A percentile compares a stretch with the other conserved stretches of the same genome.
phyloP scores from a whole-genome alignment of 2,329 filamentous ascomycete species.

The Phaeosphaeriaceae sp. region DNA sequence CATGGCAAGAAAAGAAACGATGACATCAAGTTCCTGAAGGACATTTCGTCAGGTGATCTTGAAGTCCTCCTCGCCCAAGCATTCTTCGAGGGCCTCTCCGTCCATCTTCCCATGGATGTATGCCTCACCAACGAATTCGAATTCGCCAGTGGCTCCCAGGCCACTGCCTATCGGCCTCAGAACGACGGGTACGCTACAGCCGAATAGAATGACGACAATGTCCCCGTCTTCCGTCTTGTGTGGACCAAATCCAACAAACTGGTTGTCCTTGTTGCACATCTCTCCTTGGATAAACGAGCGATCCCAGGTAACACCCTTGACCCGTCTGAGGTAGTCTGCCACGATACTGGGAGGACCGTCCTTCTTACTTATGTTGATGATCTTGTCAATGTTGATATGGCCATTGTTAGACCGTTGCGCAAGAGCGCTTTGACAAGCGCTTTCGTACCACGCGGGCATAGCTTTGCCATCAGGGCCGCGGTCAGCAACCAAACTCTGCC shows the following conservation, averaged over 20 bases:
- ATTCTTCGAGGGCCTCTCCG: too few relatives aligned
- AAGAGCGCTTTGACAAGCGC: neutral
- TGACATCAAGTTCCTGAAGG: too few relatives aligned
- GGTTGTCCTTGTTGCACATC: neutral
- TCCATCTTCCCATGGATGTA: conserved; percentile 17
- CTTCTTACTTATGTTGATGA: neutral
- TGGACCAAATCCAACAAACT: conserved; percentile 11
- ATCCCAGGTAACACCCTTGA: conserved; percentile 12
- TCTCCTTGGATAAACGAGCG: conserved; percentile 9
- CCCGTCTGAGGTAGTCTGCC: conserved; percentile 9
- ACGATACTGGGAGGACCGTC: neutral
- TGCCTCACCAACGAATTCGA: conserved; percentile 10
- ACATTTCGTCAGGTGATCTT: too few relatives aligned
- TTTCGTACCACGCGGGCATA: conserved; percentile 1
- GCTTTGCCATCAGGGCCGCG: neutral
- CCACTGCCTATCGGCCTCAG: conserved; percentile 2
- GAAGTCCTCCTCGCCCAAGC: too few relatives aligned
- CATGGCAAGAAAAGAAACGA: too few relatives aligned
- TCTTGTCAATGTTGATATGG: conserved; percentile 4
- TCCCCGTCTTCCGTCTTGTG: conserved; percentile 5
- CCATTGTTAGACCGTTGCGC: neutral
- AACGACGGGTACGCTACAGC: conserved; percentile 14
- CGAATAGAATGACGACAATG: conserved; percentile 11
- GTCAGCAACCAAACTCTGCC: conserved; percentile 13
- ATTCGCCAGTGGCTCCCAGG: neutral